Evolutionary conservation across 352 stramenopile genomes (phyloP).

Genomic region (Globisporangium ultimum): DNA sequence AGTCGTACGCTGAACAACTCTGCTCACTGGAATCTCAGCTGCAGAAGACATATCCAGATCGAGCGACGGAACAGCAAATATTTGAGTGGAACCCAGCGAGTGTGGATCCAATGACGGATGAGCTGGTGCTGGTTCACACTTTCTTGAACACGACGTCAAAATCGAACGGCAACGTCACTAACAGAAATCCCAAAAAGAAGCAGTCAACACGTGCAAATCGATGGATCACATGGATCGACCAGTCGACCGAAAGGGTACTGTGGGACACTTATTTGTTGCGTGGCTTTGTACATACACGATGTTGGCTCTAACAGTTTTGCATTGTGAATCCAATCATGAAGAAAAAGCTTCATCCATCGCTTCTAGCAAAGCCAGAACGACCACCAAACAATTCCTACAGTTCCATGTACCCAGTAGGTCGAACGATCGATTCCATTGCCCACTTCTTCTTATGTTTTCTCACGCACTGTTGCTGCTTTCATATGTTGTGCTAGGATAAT

Average conservation of each 20-base stretch:
- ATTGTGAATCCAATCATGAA: slow-evolving; percentile 13
- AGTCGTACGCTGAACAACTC: slow-evolving; percentile 76
- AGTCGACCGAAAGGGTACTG: slow-evolving; percentile 54
- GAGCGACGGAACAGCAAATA: slow-evolving; percentile 57
- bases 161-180: slow-evolving; percentile 7
- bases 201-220: slow-evolving; percentile 12
- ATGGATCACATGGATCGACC: slow-evolving; percentile 70
- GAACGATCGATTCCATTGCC: no score
- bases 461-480: neutral
- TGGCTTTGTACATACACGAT: neutral
- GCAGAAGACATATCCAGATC: slow-evolving; percentile 35
- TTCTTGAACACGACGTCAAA: slow-evolving; percentile 55
- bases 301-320: neutral
- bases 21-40: slow-evolving; percentile 63
- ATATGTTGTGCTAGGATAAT: slow-evolving; percentile 38
- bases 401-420: slow-evolving; percentile 62
- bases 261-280: neutral
- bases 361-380: slow-evolving; percentile 59
- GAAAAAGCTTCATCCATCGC: slow-evolving; percentile 52
- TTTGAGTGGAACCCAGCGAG: slow-evolving; percentile 63
- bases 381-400: slow-evolving; percentile 77
- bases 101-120: slow-evolving; percentile 48
- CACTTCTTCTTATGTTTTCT: neutral
- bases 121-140: slow-evolving; percentile 76
- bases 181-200: slow-evolving; percentile 24